phyloP scores from a whole-genome alignment of 2,329 filamentous ascomycete genomes.

The Fusarium sp. region DNA sequence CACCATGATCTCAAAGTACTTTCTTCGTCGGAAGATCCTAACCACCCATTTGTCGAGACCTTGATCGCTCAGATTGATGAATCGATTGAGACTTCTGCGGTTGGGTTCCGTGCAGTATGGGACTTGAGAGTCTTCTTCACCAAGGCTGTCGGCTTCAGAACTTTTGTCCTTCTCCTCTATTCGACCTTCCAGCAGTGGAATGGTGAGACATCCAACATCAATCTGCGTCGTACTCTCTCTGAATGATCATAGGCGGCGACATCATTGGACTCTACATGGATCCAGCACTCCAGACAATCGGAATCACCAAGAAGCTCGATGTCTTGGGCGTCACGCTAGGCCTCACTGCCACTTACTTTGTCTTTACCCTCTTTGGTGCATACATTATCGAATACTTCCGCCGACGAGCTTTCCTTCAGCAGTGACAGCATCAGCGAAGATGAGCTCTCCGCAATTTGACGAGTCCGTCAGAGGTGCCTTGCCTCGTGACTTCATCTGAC shows the following conservation, averaged over 20 bases:
- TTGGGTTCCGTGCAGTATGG: constrained; percentile 24
- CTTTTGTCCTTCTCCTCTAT: constrained; percentile 25
- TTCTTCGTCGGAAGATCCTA: constrained; percentile 29
- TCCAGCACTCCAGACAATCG: constrained; percentile 27
- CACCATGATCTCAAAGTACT: constrained; percentile 27
- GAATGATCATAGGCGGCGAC: background rate
- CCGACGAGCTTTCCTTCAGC: constrained; percentile 8
- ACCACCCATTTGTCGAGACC: constrained; percentile 31
- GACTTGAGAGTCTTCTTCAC: constrained; percentile 39
- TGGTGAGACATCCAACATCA: too few relatives aligned
- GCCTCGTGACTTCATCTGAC: constrained; percentile 44
- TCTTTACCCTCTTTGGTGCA: constrained; percentile 36
- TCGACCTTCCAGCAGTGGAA: constrained; percentile 36
- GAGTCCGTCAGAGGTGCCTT: constrained; percentile 14
- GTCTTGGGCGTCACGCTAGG: constrained; percentile 35
- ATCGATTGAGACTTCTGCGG: constrained; percentile 28
- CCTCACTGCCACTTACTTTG: constrained; percentile 32
- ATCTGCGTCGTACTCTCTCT: background rate
- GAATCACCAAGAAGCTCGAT: constrained; percentile 26
- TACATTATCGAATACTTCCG: constrained; percentile 34
- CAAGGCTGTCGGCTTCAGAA: constrained; percentile 21
- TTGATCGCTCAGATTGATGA: constrained; percentile 36
- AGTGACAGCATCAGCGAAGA: background rate
- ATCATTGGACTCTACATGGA: constrained; percentile 33
- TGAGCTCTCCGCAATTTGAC: constrained; percentile 14